These are phyloP conservation scores for Rhazya stricta DNA, from an alignment of 257 asterid genomes.

Conservation along the genomic window DNA sequence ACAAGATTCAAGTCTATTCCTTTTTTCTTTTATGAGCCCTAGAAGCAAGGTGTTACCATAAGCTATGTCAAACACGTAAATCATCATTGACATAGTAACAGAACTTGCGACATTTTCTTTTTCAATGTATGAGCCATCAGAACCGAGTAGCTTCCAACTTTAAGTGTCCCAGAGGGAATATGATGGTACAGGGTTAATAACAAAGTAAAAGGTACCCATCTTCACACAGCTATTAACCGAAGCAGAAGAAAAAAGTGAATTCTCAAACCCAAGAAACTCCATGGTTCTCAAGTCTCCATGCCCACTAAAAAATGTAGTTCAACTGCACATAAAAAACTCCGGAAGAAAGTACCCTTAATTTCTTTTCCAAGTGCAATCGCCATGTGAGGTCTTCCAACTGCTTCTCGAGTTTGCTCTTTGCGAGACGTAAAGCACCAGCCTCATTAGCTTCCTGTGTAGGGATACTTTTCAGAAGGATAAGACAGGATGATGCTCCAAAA, in stretches of 20 bases:
- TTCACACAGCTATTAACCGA: not conserved
- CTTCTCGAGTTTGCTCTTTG: slow-evolving; percentile 90
- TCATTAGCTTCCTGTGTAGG: slow-evolving; percentile 87
- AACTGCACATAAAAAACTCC: not conserved
- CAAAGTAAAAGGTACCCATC: not conserved
- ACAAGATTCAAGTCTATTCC: not conserved
- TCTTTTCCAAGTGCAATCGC: slow-evolving; percentile 94
- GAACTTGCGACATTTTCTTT: not conserved
- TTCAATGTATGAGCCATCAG: not conserved
- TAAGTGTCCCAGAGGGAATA: not conserved
- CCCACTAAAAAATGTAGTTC: not conserved
- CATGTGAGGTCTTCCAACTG: slow-evolving; percentile 98
- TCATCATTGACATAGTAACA: not conserved
- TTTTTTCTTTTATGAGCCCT: not conserved
- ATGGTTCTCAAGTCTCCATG: not conserved
- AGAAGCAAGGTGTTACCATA: not conserved
- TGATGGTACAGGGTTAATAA: not conserved
- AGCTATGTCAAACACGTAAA: not conserved
- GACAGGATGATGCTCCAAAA: not conserved
- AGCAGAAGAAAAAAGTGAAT: not conserved
- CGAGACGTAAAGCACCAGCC: slow-evolving; percentile 93
- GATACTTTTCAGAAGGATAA: not conserved
- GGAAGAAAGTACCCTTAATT: slow-evolving; percentile 55
- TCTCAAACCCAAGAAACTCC: slow-evolving; percentile 1
- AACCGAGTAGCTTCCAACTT: not conserved